phyloP scores from a whole-genome alignment of 2,329 filamentous ascomycete genomes.

The Paradendryphiella salina region DNA sequence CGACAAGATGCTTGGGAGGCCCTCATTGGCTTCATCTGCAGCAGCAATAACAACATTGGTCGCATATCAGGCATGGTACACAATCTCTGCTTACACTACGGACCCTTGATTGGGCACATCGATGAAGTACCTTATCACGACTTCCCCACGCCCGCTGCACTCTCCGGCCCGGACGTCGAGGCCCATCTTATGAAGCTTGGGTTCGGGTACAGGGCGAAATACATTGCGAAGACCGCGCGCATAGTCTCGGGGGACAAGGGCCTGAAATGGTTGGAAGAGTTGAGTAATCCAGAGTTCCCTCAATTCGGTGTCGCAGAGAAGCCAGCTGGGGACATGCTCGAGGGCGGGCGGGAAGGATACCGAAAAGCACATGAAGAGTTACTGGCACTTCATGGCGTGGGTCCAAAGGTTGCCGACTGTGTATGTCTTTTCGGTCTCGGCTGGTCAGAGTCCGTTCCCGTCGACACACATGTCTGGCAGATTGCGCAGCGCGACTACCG shows the following conservation, averaged over 20 bases:
- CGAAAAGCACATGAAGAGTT: constrained; percentile 78
- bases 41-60: constrained; percentile 96
- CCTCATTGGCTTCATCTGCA: constrained; percentile 92
- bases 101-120: constrained; percentile 71
- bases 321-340: constrained; percentile 53
- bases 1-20: constrained; percentile 97
- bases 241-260: constrained; percentile 70
- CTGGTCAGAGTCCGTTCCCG: constrained; percentile 92
- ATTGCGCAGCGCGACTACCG: constrained; percentile 96
- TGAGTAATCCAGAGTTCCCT: constrained; percentile 77
- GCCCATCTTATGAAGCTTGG: constrained; percentile 77
- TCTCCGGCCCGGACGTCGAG: constrained; percentile 78
- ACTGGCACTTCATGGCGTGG: constrained; percentile 80
- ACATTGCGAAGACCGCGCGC: constrained; percentile 82
- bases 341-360: constrained; percentile 67
- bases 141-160: constrained; percentile 75
- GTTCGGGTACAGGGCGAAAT: constrained; percentile 93
- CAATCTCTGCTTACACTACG: constrained; percentile 87
- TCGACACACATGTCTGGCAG: constrained; percentile 98
- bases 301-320: constrained; percentile 55
- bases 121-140: constrained; percentile 77
- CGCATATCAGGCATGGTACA: constrained; percentile 96
- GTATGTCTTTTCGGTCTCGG: constrained; percentile 95
- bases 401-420: constrained; percentile 95
- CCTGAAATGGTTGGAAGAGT: constrained; percentile 71